These are phyloP conservation scores for Irpex rosettiformis DNA, from an alignment of 1,284 basidiomycete species.

Conservation along the genomic window DNA sequence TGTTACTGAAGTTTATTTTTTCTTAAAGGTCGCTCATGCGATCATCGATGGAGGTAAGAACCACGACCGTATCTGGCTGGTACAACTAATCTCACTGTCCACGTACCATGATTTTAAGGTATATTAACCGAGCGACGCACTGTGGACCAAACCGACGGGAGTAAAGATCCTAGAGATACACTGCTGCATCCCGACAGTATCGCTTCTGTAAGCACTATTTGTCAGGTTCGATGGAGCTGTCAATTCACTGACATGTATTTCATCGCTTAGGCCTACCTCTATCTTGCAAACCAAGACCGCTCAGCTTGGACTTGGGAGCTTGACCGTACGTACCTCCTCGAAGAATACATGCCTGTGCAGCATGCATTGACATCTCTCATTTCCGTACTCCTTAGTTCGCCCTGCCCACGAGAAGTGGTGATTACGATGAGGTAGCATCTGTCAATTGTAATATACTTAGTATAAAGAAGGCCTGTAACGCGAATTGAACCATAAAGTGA, in stretches of 20 bases:
- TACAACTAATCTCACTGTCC: not conserved
- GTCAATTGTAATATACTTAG: too few relatives aligned
- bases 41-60: conserved; percentile 38
- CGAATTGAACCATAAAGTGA: too few relatives aligned
- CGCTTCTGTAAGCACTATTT: conserved; percentile 43
- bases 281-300: conserved; percentile 39
- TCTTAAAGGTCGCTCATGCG: conserved; percentile 60
- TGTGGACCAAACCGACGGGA: conserved; percentile 47
- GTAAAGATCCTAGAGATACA: conserved; percentile 27
- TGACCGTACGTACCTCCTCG: conserved; percentile 33
- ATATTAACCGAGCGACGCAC: conserved; percentile 7
- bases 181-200: conserved; percentile 62
- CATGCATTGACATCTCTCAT: too few relatives aligned
- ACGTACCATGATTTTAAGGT: conserved; percentile 42
- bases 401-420: too few relatives aligned
- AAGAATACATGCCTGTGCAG: too few relatives aligned
- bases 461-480: too few relatives aligned
- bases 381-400: too few relatives aligned
- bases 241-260: not conserved
- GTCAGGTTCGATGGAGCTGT: too few relatives aligned
- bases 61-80: not conserved
- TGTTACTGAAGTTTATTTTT: too few relatives aligned
- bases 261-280: conserved; percentile 35
- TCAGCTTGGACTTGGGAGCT: conserved; percentile 52
- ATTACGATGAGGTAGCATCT: too few relatives aligned